phyloP scores from a whole-genome alignment of 139 green algal species.

The Auxenochlorella protothecoides region DNA sequence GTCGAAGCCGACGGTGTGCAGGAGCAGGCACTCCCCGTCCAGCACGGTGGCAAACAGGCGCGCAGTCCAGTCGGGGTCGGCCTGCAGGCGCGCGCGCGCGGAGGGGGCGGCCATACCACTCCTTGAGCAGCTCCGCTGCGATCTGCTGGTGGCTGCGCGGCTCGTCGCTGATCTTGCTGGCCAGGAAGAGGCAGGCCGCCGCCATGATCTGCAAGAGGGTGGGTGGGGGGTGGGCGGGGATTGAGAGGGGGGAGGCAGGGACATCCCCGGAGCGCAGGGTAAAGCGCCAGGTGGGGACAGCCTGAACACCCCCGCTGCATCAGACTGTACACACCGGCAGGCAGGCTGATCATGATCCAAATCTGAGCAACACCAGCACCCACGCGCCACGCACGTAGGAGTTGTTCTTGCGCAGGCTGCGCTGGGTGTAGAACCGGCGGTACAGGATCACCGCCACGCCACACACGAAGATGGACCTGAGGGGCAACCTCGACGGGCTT shows the following conservation, averaged over 20 bases:
- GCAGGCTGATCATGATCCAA: neutral
- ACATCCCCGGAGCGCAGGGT: neutral
- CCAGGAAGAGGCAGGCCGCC: constrained; percentile 16
- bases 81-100: neutral
- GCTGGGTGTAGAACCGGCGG: constrained; percentile 21
- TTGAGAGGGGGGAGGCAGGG: neutral
- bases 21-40: constrained; percentile 21
- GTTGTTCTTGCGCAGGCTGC: constrained; percentile 27
- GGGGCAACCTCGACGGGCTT: neutral
- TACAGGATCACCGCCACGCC: constrained; percentile 20
- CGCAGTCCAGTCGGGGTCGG: neutral
- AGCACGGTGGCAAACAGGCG: constrained; percentile 5
- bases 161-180: constrained; percentile 22
- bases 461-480: constrained; percentile 7
- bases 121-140: constrained; percentile 15
- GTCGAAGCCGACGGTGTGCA: constrained; percentile 31
- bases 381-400: constrained; percentile 14
- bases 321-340: neutral
- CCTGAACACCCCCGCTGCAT: neutral
- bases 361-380: no score
- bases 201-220: constrained; percentile 13
- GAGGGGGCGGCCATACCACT: constrained; percentile 10
- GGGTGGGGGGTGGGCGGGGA: no score
- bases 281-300: neutral
- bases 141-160: neutral